phyloP scores from a whole-genome alignment of 2,329 filamentous ascomycete species.

The Phaeophleospora eucalypticola region DNA sequence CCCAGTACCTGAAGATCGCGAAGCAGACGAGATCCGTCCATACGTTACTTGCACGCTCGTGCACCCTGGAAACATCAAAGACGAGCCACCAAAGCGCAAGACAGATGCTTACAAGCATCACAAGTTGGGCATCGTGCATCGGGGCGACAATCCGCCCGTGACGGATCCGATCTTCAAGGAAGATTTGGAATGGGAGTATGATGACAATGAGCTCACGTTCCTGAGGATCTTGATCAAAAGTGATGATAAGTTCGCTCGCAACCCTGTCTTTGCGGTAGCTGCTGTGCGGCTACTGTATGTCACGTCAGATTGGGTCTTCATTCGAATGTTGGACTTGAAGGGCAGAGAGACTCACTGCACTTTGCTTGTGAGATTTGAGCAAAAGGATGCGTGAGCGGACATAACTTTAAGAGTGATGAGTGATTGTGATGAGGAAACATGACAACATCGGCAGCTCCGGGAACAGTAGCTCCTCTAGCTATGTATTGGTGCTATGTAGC shows the following conservation, averaged over 20 bases:
- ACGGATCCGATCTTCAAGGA: constrained; percentile 66
- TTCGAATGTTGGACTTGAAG: constrained; percentile 62
- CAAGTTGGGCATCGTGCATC: constrained; percentile 54
- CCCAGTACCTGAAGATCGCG: constrained; percentile 50
- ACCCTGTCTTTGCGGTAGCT: constrained; percentile 59
- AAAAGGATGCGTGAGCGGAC: constrained; percentile 41
- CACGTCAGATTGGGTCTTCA: constrained; percentile 57
- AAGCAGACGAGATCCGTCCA: constrained; percentile 54
- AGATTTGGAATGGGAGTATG: constrained; percentile 62
- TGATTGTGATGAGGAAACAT: no score
- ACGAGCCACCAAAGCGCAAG: constrained; percentile 56
- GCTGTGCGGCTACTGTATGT: constrained; percentile 59
- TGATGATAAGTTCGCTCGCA: constrained; percentile 59
- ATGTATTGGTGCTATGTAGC: no score
- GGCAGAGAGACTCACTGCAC: constrained; percentile 61
- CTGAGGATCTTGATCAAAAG: constrained; percentile 63
- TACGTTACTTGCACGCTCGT: constrained; percentile 64
- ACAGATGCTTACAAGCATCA: constrained; percentile 59
- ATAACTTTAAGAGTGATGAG: neutral
- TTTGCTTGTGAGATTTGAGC: constrained; percentile 58
- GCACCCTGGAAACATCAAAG: constrained; percentile 52
- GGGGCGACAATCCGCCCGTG: constrained; percentile 54
- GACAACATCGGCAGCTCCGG: no score
- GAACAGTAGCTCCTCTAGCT: no score
- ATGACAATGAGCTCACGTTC: constrained; percentile 63